Base-by-base conservation (phyloP, 192 early-diverging fungal genomes). In the Coemansia sp. region DNA sequence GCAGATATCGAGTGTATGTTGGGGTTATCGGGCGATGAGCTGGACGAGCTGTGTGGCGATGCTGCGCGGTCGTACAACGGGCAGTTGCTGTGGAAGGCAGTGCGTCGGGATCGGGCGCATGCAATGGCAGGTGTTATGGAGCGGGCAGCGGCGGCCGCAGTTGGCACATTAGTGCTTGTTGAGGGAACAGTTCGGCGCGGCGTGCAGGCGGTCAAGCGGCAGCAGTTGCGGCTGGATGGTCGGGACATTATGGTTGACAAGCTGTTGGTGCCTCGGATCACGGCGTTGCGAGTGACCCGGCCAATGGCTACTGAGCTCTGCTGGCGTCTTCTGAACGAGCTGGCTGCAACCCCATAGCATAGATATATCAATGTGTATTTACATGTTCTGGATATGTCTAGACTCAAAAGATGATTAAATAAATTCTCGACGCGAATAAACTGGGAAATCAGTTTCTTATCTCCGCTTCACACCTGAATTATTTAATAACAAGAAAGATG, bases 11-110 rank as follows among this genome's bases (percentile, higher is more conserved):
- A 40, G 9, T 21, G 20, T 10, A 14, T 51, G 38, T 52, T 79
- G 5, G 56, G 47, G 5, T 34, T 78, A 10, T n/a, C 60, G 4
- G 3, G 28, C 0, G 23, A 9, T 4, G 61, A 66, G 12, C 17
- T 70, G 36, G 64, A 56, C 6, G 25, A 23, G 17, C 42, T 79
- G 36, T 61, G 54, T 26, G 5, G 12, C 20, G 15, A 48, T 9
- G 70, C 76, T 1, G 76, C 76, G 17, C 66, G 57, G 38, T 63
- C 70, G 42, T 60, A 25, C 34, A 63, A 54, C 23, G 76, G 76
- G 17, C 71, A 61, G 47, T 52, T 73, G n/a, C 17, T 67, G 37
- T 79, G 76, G 76, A 63, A 48, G 6, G 56, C 49, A 54, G 51
- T 15, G 44, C 53, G 51, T 44, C 28, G n/a, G 7, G 12, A 21